These are phyloP conservation scores for Xylariaceae sp. DNA, from an alignment of 2,329 filamentous ascomycete genomes.

Conservation along the genomic window DNA sequence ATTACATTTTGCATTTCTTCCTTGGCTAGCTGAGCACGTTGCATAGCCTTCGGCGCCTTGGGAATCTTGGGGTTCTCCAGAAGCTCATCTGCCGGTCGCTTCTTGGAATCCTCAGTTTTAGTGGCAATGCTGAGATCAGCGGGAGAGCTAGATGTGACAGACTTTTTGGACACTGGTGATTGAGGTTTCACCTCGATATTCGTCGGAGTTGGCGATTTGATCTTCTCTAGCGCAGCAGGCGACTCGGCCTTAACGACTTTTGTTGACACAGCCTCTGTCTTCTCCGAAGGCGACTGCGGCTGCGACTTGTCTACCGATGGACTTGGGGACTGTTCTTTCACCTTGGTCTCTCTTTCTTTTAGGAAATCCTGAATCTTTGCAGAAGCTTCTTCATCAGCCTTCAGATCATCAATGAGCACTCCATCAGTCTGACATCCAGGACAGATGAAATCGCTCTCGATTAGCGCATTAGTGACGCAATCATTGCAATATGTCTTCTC, in stretches of 20 bases:
- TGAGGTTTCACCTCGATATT: constrained; percentile 34
- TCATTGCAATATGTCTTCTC: constrained; percentile 98
- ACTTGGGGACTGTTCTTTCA: constrained; percentile 47
- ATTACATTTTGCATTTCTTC: constrained; percentile 43
- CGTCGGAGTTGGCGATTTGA: constrained; percentile 27
- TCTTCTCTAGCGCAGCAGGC: constrained; percentile 27
- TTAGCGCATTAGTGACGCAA: constrained; percentile 98
- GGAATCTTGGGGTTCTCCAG: constrained; percentile 61
- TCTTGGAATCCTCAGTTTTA: constrained; percentile 49
- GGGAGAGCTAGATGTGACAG: constrained; percentile 26
- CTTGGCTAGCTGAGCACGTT: constrained; percentile 46
- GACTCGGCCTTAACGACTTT: constrained; percentile 33
- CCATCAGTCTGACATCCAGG: constrained; percentile 87
- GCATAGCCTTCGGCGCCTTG: constrained; percentile 63
- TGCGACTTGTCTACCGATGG: constrained; percentile 37
- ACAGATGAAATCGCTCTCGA: constrained; percentile 96
- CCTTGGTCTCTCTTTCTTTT: constrained; percentile 51
- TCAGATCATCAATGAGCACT: constrained; percentile 88
- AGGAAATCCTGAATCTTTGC: constrained; percentile 74
- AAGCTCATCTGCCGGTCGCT: constrained; percentile 74
- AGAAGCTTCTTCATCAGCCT: constrained; percentile 72
- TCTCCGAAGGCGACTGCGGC: constrained; percentile 24
- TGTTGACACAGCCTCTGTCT: constrained; percentile 37
- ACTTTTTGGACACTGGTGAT: constrained; percentile 22
- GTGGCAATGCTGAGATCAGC: constrained; percentile 22